phyloP scores from a whole-genome alignment of 2,329 filamentous ascomycete genomes.

The Fusarium continuum region DNA sequence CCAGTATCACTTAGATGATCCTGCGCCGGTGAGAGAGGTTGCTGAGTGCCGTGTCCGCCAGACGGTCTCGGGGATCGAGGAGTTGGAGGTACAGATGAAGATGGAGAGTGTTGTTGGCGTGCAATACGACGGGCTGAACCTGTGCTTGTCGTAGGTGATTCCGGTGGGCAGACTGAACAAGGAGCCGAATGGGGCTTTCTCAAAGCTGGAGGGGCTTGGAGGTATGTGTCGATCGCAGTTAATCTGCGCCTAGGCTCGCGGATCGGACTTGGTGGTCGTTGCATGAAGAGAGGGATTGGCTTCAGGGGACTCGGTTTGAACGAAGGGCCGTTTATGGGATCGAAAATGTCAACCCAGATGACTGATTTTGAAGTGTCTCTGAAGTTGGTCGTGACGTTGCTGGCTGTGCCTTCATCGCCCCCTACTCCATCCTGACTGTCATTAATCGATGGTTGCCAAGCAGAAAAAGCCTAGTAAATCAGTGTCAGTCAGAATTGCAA shows the following conservation, averaged over 20 bases:
- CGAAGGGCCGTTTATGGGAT: slow-evolving; percentile 57
- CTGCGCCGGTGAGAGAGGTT: background rate
- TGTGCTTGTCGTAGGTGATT: background rate
- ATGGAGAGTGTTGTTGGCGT: background rate
- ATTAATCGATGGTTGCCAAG: background rate
- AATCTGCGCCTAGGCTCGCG: slow-evolving; percentile 9
- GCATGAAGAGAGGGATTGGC: slow-evolving; percentile 61
- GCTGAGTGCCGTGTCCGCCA: background rate
- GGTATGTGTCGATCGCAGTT: slow-evolving; percentile 18
- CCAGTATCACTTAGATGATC: slow-evolving; percentile 1
- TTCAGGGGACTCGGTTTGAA: slow-evolving; percentile 62
- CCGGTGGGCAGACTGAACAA: slow-evolving; percentile 1
- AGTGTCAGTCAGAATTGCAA: background rate
- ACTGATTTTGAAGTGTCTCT: slow-evolving; percentile 44
- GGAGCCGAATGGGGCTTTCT: slow-evolving; percentile 12
- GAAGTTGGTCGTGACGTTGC: slow-evolving; percentile 22
- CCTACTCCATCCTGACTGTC: slow-evolving; percentile 5
- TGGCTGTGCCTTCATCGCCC: slow-evolving; percentile 3
- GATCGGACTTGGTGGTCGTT: slow-evolving; percentile 37
- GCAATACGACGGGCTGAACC: background rate
- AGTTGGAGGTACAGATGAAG: background rate
- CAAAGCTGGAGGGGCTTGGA: slow-evolving; percentile 13
- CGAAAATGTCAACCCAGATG: slow-evolving; percentile 60
- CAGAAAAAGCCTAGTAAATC: background rate
- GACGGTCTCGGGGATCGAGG: background rate